These are phyloP conservation scores for Pneumocystis carinii DNA, from an alignment of 1,139 yeast genomes.

Conservation along the genomic window DNA sequence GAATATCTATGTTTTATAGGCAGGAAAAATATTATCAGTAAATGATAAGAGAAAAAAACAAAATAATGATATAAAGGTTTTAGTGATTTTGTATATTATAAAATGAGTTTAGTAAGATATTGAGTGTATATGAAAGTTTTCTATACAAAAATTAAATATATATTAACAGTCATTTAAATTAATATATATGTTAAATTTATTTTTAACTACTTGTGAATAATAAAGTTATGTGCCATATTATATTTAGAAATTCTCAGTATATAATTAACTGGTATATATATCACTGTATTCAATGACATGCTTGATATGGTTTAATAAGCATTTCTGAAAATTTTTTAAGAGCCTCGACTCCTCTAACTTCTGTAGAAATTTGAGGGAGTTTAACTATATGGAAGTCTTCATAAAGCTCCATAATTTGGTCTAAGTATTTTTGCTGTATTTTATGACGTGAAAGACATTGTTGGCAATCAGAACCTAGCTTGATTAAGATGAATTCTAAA, in stretches of 20 bases:
- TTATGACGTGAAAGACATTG: slow-evolving; percentile 88
- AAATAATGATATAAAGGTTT: not conserved
- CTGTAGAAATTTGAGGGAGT: slow-evolving; percentile 87
- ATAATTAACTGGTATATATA: not conserved
- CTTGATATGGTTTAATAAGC: slow-evolving; percentile 14
- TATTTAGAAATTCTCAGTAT: not conserved
- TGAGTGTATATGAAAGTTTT: not conserved
- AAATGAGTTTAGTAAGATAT: not conserved
- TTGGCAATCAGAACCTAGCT: slow-evolving; percentile 35
- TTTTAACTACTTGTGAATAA: not conserved
- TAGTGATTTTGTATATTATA: not conserved
- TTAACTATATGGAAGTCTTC: slow-evolving; percentile 90
- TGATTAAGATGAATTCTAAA: slow-evolving; percentile 18
- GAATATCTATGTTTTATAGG: not conserved
- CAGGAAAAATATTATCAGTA: not conserved
- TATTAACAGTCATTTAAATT: not conserved
- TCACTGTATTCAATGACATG: not conserved
- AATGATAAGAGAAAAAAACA: not conserved
- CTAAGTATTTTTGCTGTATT: slow-evolving; percentile 89
- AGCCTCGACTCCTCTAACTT: slow-evolving; percentile 81
- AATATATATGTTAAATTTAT: not conserved
- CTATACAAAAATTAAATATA: not conserved
- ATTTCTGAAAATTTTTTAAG: slow-evolving; percentile 46
- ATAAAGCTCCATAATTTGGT: slow-evolving; percentile 85
- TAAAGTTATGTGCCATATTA: not conserved